Evolutionary conservation across 257 asterid species (phyloP), one percentile per base, ranked within the genome.

Genomic region (Solanum piurae): DNA sequence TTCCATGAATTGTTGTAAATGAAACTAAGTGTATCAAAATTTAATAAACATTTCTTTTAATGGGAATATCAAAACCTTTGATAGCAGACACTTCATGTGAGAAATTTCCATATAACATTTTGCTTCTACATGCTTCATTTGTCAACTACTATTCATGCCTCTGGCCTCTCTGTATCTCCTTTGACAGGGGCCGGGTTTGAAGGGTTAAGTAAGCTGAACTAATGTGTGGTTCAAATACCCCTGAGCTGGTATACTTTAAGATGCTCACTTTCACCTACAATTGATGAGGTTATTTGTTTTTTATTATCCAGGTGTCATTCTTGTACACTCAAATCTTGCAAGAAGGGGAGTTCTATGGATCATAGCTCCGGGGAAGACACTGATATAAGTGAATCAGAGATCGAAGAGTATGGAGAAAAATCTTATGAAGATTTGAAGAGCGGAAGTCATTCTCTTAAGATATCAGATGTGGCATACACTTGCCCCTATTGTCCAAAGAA

Each of bases 401-500:
- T 91, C 7, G 88, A 90, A 37, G 92, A 91, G 73, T 91, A 90
- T 42, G 89, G 89, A 76, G 89, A 90, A 13, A 87, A 87, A 86
- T 88, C 91, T 13, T 88, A 88, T 58, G 85, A 91, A 87, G 91
- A 90, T 72, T 87, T 95, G 87, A 95, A 92, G 95, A 92, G 88
- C 42, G 98, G 98, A 77, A 92, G 89, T 33, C 92, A 89, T 91
- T 83, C 88, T 90, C 92, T 94, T 76, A 94, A 89, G 88, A 42
- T 91, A 88, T 94, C 98, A 25, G 94, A 91, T 75, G 86, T 90
- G 55, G 91, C 92, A n/a, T 94, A 92, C 89, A 79, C 92, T 42
- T 97, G 99, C 92, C 99, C 99, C 29, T 95, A 77, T 89, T 97
- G 99, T 91, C 92, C 95, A 31, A 91, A 91, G 86, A 94, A 92